These are phyloP conservation scores for Neoboletus magnificus DNA, from an alignment of 768 basidiomycete genomes.

Conservation along the genomic window DNA sequence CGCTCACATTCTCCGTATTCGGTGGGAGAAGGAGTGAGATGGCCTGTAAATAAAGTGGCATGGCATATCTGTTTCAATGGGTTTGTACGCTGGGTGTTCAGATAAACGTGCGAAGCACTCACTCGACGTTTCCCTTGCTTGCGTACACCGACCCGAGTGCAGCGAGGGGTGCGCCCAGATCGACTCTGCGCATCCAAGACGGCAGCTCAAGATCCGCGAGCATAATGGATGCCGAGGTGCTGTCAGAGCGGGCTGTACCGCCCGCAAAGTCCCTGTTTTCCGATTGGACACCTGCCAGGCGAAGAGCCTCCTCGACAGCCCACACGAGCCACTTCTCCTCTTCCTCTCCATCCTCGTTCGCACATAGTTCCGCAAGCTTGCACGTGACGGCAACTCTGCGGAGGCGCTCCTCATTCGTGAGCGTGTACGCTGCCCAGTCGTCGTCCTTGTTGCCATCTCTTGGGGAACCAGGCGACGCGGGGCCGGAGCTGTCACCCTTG, in stretches of 20 bases:
- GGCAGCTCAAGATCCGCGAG: constrained; percentile 57
- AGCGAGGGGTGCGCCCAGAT: constrained; percentile 67
- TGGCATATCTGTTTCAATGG: constrained; percentile 48
- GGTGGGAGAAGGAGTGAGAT: constrained; percentile 57
- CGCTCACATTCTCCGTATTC: constrained; percentile 21
- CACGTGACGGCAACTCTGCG: constrained; percentile 44
- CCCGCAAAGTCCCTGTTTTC: neutral
- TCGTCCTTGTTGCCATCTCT: neutral
- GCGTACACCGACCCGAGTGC: constrained; percentile 63
- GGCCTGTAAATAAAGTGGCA: constrained; percentile 64
- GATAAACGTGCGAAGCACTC: constrained; percentile 3
- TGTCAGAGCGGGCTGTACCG: neutral
- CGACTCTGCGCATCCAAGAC: constrained; percentile 53
- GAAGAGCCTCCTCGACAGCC: constrained; percentile 43
- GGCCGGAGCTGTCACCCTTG: constrained; percentile 1
- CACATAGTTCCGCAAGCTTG: constrained; percentile 42
- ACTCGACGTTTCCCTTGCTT: constrained; percentile 48
- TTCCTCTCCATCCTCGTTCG: constrained; percentile 31
- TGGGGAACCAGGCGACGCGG: neutral
- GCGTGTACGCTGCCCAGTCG: constrained; percentile 25
- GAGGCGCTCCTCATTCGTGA: constrained; percentile 37
- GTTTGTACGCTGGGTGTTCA: neutral
- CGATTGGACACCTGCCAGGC: constrained; percentile 19
- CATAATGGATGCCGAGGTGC: constrained; percentile 22
- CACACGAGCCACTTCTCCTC: constrained; percentile 44